These are phyloP conservation scores for Hyphodiscus hymeniophilus DNA, from an alignment of 495 filamentous ascomycete species.

Conservation along the genomic window DNA sequence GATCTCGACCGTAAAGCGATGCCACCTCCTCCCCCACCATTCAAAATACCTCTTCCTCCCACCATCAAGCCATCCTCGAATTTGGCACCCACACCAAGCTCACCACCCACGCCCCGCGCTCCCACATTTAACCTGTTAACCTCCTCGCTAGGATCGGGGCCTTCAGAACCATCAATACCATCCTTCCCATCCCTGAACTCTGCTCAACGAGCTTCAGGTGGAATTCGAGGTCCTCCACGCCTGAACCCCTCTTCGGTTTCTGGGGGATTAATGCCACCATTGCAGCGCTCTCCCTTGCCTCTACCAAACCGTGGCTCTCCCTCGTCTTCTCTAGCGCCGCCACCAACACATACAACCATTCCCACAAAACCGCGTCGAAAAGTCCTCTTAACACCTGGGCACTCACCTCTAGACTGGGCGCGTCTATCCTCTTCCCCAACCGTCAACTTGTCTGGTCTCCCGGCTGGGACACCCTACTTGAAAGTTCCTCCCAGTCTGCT, in stretches of 20 bases:
- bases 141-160: background rate
- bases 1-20: slow-evolving; percentile 27
- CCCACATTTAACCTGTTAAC: slow-evolving; percentile 8
- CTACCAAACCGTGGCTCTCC: slow-evolving; percentile 27
- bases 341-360: slow-evolving; percentile 36
- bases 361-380: slow-evolving; percentile 41
- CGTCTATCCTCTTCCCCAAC: slow-evolving; percentile 56
- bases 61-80: background rate
- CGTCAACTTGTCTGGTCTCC: slow-evolving; percentile 56
- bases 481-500: slow-evolving; percentile 73
- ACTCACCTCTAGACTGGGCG: slow-evolving; percentile 94
- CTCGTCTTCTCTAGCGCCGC: slow-evolving; percentile 31
- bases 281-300: slow-evolving; percentile 19
- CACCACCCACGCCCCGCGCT: slow-evolving; percentile 5
- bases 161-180: slow-evolving; percentile 6
- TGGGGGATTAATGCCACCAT: slow-evolving; percentile 12
- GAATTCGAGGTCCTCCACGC: slow-evolving; percentile 13
- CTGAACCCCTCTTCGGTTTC: slow-evolving; percentile 14
- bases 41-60: slow-evolving; percentile 6
- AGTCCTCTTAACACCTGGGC: slow-evolving; percentile 75
- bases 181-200: slow-evolving; percentile 35
- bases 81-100: no score
- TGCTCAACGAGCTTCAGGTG: slow-evolving; percentile 27
- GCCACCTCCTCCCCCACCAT: slow-evolving; percentile 22
- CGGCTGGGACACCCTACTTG: slow-evolving; percentile 35